phyloP scores from a whole-genome alignment of 2,329 filamentous ascomycete genomes.

The Aspergillus felis region DNA sequence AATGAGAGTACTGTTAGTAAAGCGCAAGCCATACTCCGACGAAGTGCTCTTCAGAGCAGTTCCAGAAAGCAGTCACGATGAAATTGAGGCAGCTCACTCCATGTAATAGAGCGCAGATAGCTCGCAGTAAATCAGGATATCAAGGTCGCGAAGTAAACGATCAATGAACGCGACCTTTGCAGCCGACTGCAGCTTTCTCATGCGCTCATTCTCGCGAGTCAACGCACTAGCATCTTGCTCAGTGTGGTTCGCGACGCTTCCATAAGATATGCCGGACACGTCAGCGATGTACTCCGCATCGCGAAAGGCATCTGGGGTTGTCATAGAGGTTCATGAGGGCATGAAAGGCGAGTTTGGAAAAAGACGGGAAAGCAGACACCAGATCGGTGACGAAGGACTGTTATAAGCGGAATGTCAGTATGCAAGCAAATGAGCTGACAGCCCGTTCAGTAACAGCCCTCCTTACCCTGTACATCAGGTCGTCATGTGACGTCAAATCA shows the following conservation, averaged over 20 bases:
- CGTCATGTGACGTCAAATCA: neutral
- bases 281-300: slow-evolving; percentile 47
- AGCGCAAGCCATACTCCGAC: neutral
- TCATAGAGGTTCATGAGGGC: slow-evolving; percentile 46
- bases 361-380: neutral
- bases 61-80: neutral
- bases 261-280: slow-evolving; percentile 39
- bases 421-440: neutral
- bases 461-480: neutral
- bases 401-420: neutral
- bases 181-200: slow-evolving; percentile 33
- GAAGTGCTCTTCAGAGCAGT: neutral
- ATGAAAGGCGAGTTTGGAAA: slow-evolving; percentile 21
- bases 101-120: slow-evolving; percentile 60
- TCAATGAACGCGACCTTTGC: slow-evolving; percentile 50
- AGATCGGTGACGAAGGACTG: neutral
- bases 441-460: neutral
- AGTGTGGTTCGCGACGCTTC: slow-evolving; percentile 18
- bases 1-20: slow-evolving; percentile 1
- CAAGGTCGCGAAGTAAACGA: slow-evolving; percentile 54
- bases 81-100: slow-evolving; percentile 47
- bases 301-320: slow-evolving; percentile 42
- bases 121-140: slow-evolving; percentile 59
- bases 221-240: slow-evolving; percentile 11
- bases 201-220: slow-evolving; percentile 21